Conservation (phyloP, 2,329 filamentous ascomycete genomes). For the Aspergillus neoniger region DNA sequence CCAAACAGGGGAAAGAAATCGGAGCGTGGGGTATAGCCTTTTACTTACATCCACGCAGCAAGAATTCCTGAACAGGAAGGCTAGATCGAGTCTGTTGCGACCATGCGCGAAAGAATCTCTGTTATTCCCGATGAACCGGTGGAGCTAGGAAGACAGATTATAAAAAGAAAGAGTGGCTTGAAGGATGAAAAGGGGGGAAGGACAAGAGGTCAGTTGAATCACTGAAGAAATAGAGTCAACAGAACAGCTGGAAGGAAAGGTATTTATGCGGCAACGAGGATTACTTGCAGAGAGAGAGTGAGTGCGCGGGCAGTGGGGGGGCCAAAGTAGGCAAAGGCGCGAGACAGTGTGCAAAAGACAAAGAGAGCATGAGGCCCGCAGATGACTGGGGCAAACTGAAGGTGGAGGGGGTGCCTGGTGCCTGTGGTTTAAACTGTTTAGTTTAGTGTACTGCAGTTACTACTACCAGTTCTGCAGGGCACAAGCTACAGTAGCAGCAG, state of each 20-base stretch:
- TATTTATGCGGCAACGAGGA: background rate
- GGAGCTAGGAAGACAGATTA: background rate
- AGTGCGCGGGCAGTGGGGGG: background rate
- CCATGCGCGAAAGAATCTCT: background rate
- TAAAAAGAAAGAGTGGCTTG: background rate
- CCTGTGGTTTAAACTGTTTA: background rate
- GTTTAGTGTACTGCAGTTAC: too few species aligned
- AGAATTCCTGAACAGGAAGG: background rate
- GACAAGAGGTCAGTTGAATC: background rate
- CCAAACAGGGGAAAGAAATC: background rate
- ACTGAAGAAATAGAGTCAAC: background rate
- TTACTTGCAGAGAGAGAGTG: background rate
- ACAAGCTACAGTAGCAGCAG: background rate
- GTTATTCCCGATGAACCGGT: background rate
- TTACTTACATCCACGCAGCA: background rate
- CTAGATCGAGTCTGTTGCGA: background rate
- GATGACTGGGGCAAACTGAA: constrained; percentile 3
- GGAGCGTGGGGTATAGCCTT: too few species aligned
- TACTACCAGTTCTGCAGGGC: background rate
- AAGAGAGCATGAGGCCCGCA: constrained; percentile 1
- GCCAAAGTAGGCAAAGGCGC: background rate
- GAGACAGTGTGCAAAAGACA: background rate
- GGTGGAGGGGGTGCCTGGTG: constrained; percentile 8
- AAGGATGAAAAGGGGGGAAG: background rate
- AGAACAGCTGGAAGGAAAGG: background rate